Evolutionary conservation across 2,329 filamentous ascomycete genomes (phyloP), one percentile per base, ranked within the genome.

Genomic region (Peltaster fructicola): DNA sequence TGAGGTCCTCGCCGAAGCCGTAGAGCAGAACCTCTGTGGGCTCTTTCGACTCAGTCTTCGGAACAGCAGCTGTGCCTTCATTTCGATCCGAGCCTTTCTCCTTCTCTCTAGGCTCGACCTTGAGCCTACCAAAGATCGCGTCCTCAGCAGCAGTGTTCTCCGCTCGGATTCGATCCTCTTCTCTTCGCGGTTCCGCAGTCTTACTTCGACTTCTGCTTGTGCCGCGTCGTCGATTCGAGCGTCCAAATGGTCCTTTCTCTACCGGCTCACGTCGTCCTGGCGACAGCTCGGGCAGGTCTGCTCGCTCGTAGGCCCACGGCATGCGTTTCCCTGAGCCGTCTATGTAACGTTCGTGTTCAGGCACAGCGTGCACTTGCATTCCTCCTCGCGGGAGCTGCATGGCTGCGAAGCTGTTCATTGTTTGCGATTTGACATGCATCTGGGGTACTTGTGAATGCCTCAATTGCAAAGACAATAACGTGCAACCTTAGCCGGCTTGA

Each of bases 21-120:
- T 84, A 78, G 9, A 95, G 61, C 27, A 92, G 70, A 34, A 91
- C 68, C 52, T 93, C 82, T 18, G 78, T 75, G 2, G 72, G 68
- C 35, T 68, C 63, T 34, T 62, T 47, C 34, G 43, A 51, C 36
- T 47, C 30, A 37, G 44, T 36, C 22, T 55, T 49, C 18, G 48
- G 45, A 8, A 53, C 47, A 10, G 39, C 29, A 19, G 26, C 28
- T 15, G 22, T 31, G n/a, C 22, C 30, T n/a, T 31, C 24, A 17
- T 39, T 37, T 11, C 32, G 18, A 25, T 44, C 41, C 5, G 30
- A 35, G 14, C 24, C 33, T 27, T 25, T 35, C 26, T 23, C 33
- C 31, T 22, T 43, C 38, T 26, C 44, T 34, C 24, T 36, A 34
- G 19, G 28, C 31, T 27, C 50, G 51, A 26, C 40, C 20, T 37